A percentile compares a stretch with the other conserved stretches of the same genome.
These are phyloP conservation scores for Russula sp. DNA, from an alignment of 768 basidiomycete species.

Conservation along the genomic window DNA sequence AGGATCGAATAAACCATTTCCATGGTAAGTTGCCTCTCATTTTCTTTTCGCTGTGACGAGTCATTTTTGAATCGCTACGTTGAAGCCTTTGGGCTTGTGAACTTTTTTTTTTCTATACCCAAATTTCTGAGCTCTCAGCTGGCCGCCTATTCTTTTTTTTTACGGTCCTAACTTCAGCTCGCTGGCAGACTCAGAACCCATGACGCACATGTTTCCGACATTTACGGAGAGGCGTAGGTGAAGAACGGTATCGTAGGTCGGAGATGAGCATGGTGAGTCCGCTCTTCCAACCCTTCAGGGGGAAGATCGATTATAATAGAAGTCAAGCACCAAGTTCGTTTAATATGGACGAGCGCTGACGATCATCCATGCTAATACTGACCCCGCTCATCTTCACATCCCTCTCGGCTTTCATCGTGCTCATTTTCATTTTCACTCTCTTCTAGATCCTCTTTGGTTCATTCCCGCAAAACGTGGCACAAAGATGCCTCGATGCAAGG, in stretches of 20 bases:
- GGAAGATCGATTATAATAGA: constrained; percentile 70
- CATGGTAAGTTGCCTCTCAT: background rate
- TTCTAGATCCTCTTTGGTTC: background rate
- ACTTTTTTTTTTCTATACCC: constrained; percentile 63
- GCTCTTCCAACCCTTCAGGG: constrained; percentile 17
- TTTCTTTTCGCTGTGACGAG: constrained; percentile 46
- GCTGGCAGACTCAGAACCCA: background rate
- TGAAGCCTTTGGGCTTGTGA: constrained; percentile 67
- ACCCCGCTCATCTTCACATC: constrained; percentile 27
- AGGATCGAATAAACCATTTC: too few relatives aligned
- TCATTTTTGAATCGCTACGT: constrained; percentile 79
- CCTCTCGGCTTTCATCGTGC: constrained; percentile 17
- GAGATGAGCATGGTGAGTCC: constrained; percentile 30
- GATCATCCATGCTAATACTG: constrained; percentile 86
- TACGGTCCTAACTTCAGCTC: background rate
- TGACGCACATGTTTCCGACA: background rate
- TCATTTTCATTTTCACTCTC: background rate
- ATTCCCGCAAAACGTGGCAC: background rate
- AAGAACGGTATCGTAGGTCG: background rate
- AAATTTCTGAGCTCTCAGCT: constrained; percentile 69
- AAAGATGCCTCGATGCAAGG: background rate
- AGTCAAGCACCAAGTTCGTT: constrained; percentile 79
- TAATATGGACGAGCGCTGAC: constrained; percentile 64
- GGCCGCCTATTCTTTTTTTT: background rate
- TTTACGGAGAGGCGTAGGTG: background rate